These are phyloP conservation scores for Sphagnum fallax DNA, from an alignment of 228 moss, liverwort and hornwort genomes.

Conservation along the genomic window DNA sequence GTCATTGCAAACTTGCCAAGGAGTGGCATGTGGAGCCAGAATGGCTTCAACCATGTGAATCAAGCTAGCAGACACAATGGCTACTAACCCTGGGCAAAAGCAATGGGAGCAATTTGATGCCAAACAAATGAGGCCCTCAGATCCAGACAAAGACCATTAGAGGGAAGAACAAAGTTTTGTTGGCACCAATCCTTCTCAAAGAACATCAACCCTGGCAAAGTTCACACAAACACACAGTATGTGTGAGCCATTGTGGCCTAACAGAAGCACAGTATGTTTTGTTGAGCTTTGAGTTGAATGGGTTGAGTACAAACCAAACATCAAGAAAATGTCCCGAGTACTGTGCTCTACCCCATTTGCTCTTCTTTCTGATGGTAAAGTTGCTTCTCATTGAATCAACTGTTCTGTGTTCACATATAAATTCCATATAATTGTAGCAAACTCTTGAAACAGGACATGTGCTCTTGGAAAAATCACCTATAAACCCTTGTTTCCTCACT, in stretches of 20 bases:
- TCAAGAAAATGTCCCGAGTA: background rate
- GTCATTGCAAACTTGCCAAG: constrained; percentile 25
- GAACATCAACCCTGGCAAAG: constrained; percentile 22
- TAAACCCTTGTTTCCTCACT: background rate
- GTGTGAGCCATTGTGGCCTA: background rate
- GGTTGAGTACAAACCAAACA: background rate
- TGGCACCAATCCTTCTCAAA: constrained; percentile 65
- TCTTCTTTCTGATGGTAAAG: background rate
- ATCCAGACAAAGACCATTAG: constrained; percentile 36
- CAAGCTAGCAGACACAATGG: constrained; percentile 27
- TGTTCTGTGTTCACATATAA: background rate
- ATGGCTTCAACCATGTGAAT: constrained; percentile 24
- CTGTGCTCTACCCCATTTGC: background rate
- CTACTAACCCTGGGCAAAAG: background rate
- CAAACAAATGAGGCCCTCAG: constrained; percentile 9
- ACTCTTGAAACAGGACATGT: no score
- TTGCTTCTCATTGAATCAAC: background rate
- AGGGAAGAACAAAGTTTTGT: constrained; percentile 58
- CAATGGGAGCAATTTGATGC: background rate
- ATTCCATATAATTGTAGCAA: no score
- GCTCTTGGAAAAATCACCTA: background rate
- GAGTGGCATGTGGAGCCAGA: constrained; percentile 24
- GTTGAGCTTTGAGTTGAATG: background rate
- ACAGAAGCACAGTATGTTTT: background rate
- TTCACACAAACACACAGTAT: background rate